Percentiles rank a stretch among this genome's conserved stretches.
These are phyloP conservation scores for Nicotiana tabacum DNA, from an alignment of 257 asterid species.

Conservation along the genomic window DNA sequence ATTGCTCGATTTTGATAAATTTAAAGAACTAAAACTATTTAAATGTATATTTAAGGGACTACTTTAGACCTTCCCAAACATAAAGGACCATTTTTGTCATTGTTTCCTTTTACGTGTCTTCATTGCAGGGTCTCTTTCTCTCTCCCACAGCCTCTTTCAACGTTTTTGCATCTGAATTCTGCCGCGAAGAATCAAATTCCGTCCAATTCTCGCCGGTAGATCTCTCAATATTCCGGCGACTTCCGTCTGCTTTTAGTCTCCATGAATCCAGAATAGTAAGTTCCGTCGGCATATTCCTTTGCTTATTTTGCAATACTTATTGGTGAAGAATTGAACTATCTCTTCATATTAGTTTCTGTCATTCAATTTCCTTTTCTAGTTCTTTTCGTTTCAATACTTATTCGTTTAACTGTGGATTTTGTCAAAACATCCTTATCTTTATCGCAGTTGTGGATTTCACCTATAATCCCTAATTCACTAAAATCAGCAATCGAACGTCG, in stretches of 20 bases:
- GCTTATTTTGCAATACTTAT: neutral
- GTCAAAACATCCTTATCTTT: neutral
- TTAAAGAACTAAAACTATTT: neutral
- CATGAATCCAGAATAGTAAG: constrained; percentile 7
- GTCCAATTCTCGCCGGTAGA: neutral
- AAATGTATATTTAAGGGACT: neutral
- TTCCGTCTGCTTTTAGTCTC: neutral
- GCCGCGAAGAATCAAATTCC: neutral
- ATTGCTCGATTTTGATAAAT: neutral
- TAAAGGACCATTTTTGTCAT: neutral
- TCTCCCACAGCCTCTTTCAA: neutral
- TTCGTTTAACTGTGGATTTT: neutral
- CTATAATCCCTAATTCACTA: neutral
- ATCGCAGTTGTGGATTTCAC: neutral
- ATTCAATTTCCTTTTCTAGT: neutral
- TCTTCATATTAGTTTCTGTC: neutral
- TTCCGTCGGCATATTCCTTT: neutral
- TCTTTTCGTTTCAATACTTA: neutral
- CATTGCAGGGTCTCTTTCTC: neutral
- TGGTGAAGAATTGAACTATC: neutral
- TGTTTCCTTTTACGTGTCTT: neutral
- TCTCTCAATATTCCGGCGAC: neutral
- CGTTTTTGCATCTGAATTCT: neutral
- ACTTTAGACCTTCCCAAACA: neutral
- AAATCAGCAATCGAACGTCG: neutral